Evolutionary conservation across 768 basidiomycete species (phyloP).

Genomic region (Lactifluus pinguis): DNA sequence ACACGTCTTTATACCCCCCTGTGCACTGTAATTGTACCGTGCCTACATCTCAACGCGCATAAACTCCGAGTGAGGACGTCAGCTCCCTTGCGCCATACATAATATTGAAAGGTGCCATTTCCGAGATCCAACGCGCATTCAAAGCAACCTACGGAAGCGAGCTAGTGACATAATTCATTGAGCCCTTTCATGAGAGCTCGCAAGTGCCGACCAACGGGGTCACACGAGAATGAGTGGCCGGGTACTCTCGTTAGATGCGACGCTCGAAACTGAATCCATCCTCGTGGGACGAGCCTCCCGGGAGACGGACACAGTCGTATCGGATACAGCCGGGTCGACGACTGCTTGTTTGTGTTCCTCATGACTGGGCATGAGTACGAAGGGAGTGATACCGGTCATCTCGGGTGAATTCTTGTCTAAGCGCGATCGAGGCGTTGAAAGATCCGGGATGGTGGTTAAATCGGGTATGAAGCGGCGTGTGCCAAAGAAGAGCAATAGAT

Average conservation of each 20-base stretch:
- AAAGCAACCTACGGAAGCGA: too few relatives aligned
- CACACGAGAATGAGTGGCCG: not conserved
- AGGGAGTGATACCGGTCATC: conserved; percentile 27
- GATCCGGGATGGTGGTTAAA: conserved; percentile 20
- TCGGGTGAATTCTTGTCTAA: conserved; percentile 21
- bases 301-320: not conserved
- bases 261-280: not conserved
- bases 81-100: too few relatives aligned
- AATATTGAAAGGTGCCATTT: too few relatives aligned
- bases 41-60: not conserved
- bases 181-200: not conserved
- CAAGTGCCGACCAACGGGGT: not conserved
- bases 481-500: conserved; percentile 25
- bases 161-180: too few relatives aligned
- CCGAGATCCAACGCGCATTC: too few relatives aligned
- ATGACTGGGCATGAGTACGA: conserved; percentile 17
- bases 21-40: not conserved
- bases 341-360: not conserved
- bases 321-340: not conserved
- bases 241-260: not conserved
- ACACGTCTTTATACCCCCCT: conserved; percentile 1
- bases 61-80: too few relatives aligned
- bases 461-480: conserved; percentile 28
- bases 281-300: not conserved
- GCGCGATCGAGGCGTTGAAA: conserved; percentile 23